phyloP scores from a whole-genome alignment of 2,329 filamentous ascomycete species.

The Aureobasidium subglaciale region DNA sequence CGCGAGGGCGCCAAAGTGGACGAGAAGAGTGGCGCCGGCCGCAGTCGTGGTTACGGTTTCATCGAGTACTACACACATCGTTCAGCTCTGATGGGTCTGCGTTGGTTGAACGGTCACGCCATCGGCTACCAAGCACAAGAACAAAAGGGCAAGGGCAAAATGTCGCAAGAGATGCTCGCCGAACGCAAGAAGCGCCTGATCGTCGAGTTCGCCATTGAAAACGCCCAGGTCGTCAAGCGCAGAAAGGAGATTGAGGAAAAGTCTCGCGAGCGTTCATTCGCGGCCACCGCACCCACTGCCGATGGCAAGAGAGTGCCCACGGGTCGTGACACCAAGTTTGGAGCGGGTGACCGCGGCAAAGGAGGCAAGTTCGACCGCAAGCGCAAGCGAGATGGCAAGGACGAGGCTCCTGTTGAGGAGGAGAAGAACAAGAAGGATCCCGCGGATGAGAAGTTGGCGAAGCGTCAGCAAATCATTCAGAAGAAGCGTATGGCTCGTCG shows the following conservation, averaged over 20 bases:
- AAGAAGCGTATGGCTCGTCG: slow-evolving; percentile 72
- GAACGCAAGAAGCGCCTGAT: slow-evolving; percentile 86
- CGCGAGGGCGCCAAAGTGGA: slow-evolving; percentile 75
- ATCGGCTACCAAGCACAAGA: slow-evolving; percentile 47
- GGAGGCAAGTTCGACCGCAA: slow-evolving; percentile 28
- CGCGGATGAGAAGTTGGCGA: slow-evolving; percentile 49
- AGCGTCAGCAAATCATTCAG: slow-evolving; percentile 71
- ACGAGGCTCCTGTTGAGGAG: slow-evolving; percentile 18
- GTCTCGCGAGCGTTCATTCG: slow-evolving; percentile 32
- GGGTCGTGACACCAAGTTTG: slow-evolving; percentile 10
- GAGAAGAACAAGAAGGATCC: slow-evolving; percentile 28
- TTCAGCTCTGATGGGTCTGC: slow-evolving; percentile 86
- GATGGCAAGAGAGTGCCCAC: neutral
- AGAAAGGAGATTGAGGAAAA: slow-evolving; percentile 59
- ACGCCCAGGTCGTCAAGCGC: slow-evolving; percentile 86
- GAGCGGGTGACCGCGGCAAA: slow-evolving; percentile 17
- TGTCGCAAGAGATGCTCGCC: slow-evolving; percentile 38
- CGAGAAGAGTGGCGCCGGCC: slow-evolving; percentile 69
- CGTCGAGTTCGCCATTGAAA: slow-evolving; percentile 97
- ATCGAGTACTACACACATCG: slow-evolving; percentile 93
- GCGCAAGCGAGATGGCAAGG: slow-evolving; percentile 32
- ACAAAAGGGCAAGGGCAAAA: slow-evolving; percentile 31
- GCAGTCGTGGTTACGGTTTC: slow-evolving; percentile 91
- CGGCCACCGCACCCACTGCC: slow-evolving; percentile 12
- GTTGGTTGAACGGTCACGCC: slow-evolving; percentile 80